Conservation (phyloP, 2,329 filamentous ascomycete genomes). For the Fusarium mexicanum region DNA sequence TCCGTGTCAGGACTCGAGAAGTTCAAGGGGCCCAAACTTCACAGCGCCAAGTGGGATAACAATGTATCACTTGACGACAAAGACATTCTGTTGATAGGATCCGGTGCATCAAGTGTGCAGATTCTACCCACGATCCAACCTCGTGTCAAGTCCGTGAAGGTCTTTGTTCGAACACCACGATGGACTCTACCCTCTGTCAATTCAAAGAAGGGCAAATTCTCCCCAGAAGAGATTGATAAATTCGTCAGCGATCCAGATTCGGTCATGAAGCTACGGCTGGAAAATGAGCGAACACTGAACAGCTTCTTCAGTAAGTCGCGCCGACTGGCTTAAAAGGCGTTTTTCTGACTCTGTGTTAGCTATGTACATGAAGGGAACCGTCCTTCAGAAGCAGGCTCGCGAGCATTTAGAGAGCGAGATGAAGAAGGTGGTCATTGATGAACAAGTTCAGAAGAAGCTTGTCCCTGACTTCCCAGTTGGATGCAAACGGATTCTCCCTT, state of each 20-base stretch:
- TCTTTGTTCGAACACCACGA: conserved; percentile 12
- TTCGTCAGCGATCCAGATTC: background rate
- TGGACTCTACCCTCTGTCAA: conserved; percentile 20
- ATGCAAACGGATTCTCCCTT: conserved; percentile 12
- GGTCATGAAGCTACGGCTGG: background rate
- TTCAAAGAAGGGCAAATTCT: background rate
- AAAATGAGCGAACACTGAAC: conserved; percentile 7
- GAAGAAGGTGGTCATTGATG: background rate
- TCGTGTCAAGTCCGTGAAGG: background rate
- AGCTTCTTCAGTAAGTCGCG: conserved; percentile 10
- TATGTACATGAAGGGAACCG: conserved; percentile 17
- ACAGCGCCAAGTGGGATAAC: conserved; percentile 8
- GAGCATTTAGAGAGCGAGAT: conserved; percentile 4
- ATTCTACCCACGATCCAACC: conserved; percentile 10
- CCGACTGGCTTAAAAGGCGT: too few species aligned
- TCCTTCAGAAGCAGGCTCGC: conserved; percentile 5
- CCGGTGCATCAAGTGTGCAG: conserved; percentile 12
- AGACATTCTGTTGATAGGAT: conserved; percentile 5
- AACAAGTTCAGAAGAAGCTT: background rate
- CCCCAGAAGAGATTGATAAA: background rate
- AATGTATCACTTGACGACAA: conserved; percentile 2
- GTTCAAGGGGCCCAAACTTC: conserved; percentile 1
- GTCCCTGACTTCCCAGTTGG: conserved; percentile 11
- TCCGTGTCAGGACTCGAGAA: background rate
- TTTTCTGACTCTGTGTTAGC: background rate